These are phyloP conservation scores for Brassica juncea DNA, from an alignment of 345 rosid species.

Conservation along the genomic window DNA sequence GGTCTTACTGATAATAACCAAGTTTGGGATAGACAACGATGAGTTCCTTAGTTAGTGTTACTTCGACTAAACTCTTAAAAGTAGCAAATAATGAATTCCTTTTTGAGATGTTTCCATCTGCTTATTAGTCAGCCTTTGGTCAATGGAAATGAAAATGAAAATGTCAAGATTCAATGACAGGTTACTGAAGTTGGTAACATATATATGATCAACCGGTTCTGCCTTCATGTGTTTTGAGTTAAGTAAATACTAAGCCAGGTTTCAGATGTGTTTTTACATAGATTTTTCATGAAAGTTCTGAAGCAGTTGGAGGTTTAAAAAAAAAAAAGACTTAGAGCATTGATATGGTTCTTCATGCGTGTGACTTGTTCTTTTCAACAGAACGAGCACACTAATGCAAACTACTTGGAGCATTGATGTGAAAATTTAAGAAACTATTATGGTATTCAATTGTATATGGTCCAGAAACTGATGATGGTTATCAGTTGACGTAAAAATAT, in stretches of 20 bases:
- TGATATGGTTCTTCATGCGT: slow-evolving; percentile 8
- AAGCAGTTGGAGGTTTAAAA: background rate
- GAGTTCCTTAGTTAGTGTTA: background rate
- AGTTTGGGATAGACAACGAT: background rate
- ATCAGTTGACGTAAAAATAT: background rate
- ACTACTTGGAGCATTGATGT: slow-evolving; percentile 32
- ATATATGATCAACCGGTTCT: background rate
- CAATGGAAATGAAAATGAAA: too few relatives aligned
- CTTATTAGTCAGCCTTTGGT: background rate
- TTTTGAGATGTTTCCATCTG: background rate
- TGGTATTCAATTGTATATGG: background rate
- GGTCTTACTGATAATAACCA: slow-evolving; percentile 3
- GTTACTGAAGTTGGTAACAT: background rate
- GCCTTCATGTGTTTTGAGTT: background rate
- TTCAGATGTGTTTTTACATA: background rate
- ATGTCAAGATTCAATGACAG: background rate
- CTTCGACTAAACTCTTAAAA: background rate
- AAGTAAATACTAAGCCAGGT: background rate
- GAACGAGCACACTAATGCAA: background rate
- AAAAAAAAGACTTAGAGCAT: background rate
- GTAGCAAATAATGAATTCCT: background rate
- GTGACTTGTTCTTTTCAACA: slow-evolving; percentile 19
- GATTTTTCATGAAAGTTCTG: background rate
- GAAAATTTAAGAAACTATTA: slow-evolving; percentile 9
- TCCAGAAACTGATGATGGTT: background rate